Conservation (phyloP, 2,329 filamentous ascomycete species). For the Fusarium sp. region DNA sequence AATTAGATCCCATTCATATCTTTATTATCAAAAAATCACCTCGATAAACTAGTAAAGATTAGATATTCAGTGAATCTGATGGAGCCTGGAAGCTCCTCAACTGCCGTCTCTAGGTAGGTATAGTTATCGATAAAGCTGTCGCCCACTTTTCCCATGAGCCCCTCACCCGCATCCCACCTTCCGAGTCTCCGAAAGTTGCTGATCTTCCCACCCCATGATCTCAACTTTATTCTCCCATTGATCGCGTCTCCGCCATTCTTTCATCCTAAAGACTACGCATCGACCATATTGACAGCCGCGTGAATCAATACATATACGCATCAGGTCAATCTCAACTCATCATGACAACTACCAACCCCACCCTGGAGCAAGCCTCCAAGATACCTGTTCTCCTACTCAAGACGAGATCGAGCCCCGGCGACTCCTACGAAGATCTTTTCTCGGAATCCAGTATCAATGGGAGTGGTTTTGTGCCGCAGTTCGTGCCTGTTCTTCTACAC, state of each 20-base stretch:
- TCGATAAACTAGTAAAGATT: neutral
- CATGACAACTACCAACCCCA: constrained; percentile 20
- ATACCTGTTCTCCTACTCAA: constrained; percentile 76
- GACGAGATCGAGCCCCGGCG: constrained; percentile 75
- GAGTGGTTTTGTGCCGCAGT: constrained; percentile 67
- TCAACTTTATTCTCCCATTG: constrained; percentile 9
- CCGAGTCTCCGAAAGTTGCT: constrained; percentile 30
- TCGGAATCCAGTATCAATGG: constrained; percentile 48
- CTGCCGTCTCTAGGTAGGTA: neutral
- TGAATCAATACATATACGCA: neutral
- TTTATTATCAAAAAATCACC: neutral
- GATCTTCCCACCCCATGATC: constrained; percentile 29
- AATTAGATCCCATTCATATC: neutral
- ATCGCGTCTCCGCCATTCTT: neutral
- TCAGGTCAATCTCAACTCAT: neutral
- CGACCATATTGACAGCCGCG: neutral
- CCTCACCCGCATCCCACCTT: constrained; percentile 18
- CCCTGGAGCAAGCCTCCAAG: constrained; percentile 22
- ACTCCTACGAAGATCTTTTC: constrained; percentile 78
- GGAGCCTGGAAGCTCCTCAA: neutral
- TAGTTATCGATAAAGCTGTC: constrained; percentile 29
- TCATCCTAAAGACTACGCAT: neutral
- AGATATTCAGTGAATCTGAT: neutral
- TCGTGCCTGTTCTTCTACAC: constrained; percentile 82
- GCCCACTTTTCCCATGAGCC: constrained; percentile 31